phyloP scores from a whole-genome alignment of 1,284 basidiomycete genomes.

The Melampsora larici-populina region DNA sequence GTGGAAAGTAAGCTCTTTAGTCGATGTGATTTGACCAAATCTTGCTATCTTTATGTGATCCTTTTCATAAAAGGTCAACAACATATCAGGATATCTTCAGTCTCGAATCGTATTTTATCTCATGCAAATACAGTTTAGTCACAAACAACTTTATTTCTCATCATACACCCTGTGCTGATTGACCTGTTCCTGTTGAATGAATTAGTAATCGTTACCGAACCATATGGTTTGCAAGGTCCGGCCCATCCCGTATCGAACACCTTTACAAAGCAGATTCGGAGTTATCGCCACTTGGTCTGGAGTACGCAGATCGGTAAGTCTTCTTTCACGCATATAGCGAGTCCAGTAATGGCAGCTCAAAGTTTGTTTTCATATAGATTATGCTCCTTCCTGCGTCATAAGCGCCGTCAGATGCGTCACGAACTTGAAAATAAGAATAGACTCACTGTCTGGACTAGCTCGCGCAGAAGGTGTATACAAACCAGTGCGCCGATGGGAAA shows the following conservation, averaged over 20 bases:
- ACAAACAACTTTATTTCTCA: not conserved
- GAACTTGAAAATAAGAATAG: slow-evolving; percentile 44
- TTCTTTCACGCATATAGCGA: too few species aligned
- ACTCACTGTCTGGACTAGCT: slow-evolving; percentile 80
- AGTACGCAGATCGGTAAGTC: slow-evolving; percentile 70
- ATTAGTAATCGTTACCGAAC: slow-evolving; percentile 41
- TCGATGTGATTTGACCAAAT: slow-evolving; percentile 59
- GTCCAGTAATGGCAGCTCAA: too few species aligned
- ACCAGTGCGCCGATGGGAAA: slow-evolving; percentile 63
- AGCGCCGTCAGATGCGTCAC: slow-evolving; percentile 49
- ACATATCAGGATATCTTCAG: slow-evolving; percentile 78
- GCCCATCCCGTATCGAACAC: slow-evolving; percentile 74
- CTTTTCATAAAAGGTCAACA: slow-evolving; percentile 57
- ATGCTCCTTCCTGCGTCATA: slow-evolving; percentile 47
- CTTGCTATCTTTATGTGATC: not conserved
- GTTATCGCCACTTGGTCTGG: slow-evolving; percentile 88
- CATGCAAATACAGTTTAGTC: slow-evolving; percentile 44
- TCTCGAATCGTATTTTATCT: slow-evolving; percentile 76
- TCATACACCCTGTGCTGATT: not conserved
- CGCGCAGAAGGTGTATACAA: slow-evolving; percentile 84
- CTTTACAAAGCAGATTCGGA: slow-evolving; percentile 98
- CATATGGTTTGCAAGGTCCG: slow-evolving; percentile 41
- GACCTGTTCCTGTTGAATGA: not conserved
- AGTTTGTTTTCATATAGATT: too few species aligned
- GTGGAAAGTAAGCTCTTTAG: not conserved